Conservation (phyloP, 805 yeast species). For the Wickerhamiella qilinensis region DNA sequence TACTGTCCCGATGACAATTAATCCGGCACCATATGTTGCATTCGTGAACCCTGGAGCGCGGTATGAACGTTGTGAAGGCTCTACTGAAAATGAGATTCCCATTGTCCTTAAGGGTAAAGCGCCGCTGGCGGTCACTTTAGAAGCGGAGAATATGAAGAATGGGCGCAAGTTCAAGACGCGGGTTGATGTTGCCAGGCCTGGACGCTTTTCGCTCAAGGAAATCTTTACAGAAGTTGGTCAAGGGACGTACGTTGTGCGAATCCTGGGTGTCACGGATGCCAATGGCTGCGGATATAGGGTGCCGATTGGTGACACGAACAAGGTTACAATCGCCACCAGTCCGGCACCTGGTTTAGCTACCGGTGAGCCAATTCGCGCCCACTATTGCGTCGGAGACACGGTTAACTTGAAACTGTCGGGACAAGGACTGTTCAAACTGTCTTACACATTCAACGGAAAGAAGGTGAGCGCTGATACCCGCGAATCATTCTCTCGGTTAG, state of each 20-base stretch:
- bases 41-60: conserved; percentile 33
- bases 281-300: conserved; percentile 48
- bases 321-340: conserved; percentile 26
- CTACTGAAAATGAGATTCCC: conserved; percentile 31
- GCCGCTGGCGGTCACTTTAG: conserved; percentile 46
- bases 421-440: conserved; percentile 59
- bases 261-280: conserved; percentile 45
- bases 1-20: conserved; percentile 7
- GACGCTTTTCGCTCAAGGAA: conserved; percentile 25
- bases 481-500: conserved; percentile 46
- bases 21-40: conserved; percentile 28
- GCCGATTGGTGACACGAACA: conserved; percentile 25
- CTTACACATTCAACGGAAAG: conserved; percentile 54
- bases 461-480: conserved; percentile 38
- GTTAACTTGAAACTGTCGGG: conserved; percentile 65
- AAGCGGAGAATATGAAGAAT: conserved; percentile 42
- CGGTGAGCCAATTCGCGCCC: conserved; percentile 8
- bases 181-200: conserved; percentile 28
- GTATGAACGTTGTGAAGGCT: conserved; percentile 32
- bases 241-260: conserved; percentile 54
- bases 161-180: conserved; percentile 34
- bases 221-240: conserved; percentile 37
- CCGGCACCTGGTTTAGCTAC: not conserved
- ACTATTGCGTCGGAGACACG: conserved; percentile 88
- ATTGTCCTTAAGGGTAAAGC: conserved; percentile 39